Conservation (phyloP, 2,329 filamentous ascomycete genomes). For the Lecanicillium sp. region DNA sequence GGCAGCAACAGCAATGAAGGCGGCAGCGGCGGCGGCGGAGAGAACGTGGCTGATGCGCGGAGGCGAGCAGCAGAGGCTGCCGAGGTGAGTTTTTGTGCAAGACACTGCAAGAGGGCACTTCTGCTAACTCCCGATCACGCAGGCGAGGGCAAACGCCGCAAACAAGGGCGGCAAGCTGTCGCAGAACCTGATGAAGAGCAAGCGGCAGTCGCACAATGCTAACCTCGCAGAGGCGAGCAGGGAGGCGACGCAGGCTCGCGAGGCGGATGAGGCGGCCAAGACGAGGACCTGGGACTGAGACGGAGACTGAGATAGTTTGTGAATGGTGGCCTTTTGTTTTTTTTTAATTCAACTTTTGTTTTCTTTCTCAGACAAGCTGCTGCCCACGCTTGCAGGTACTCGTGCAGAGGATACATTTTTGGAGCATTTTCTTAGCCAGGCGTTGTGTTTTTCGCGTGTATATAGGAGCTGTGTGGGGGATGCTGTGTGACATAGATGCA, state of each 20-base stretch:
- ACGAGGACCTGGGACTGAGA: conserved; percentile 26
- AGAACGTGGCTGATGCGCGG: conserved; percentile 50
- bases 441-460: too few relatives aligned
- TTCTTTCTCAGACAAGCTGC: too few relatives aligned
- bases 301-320: too few relatives aligned
- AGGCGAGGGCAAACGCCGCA: conserved; percentile 61
- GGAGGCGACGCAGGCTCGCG: conserved; percentile 56
- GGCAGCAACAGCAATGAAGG: conserved; percentile 8
- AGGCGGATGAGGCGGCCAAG: conserved; percentile 53
- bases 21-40: conserved; percentile 13
- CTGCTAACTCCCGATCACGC: conserved; percentile 1
- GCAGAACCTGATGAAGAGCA: conserved; percentile 65
- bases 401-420: too few relatives aligned
- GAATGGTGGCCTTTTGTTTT: too few relatives aligned
- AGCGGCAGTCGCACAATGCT: conserved; percentile 61
- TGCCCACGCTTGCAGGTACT: too few relatives aligned
- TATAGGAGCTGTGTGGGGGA: too few relatives aligned
- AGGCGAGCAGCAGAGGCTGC: conserved; percentile 73
- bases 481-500: too few relatives aligned
- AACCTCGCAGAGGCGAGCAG: conserved; percentile 61
- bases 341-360: too few relatives aligned
- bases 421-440: too few relatives aligned
- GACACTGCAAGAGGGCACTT: background rate
- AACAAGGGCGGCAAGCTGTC: conserved; percentile 62
- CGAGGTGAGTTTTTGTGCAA: conserved; percentile 54